These are phyloP conservation scores for Bathelium albidoporum DNA, from an alignment of 495 filamentous ascomycete species.

Conservation along the genomic window DNA sequence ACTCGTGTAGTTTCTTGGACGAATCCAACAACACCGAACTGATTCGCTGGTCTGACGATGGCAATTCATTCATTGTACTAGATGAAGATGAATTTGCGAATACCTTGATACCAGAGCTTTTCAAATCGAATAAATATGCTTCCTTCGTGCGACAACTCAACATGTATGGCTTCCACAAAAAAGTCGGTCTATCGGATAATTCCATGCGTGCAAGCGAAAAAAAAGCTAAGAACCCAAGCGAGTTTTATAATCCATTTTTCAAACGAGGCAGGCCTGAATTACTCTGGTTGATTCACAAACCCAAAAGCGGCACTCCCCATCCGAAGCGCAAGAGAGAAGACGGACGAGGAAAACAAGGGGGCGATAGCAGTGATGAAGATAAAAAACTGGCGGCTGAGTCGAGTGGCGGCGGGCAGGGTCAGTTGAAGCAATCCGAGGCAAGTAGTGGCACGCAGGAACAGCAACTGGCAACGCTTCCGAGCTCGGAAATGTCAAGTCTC, in stretches of 20 bases:
- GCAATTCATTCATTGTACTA: conserved; percentile 90
- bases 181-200: conserved; percentile 91
- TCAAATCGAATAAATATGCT: conserved; percentile 99
- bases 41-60: conserved; percentile 94
- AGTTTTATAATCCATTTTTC: conserved; percentile 96
- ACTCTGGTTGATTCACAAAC: conserved; percentile 96
- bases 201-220: conserved; percentile 95
- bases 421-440: conserved; percentile 6
- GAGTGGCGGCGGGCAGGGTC: conserved; percentile 16
- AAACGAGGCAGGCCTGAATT: conserved; percentile 85
- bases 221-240: conserved; percentile 73
- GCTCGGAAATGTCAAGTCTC: conserved; percentile 66
- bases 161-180: conserved; percentile 99
- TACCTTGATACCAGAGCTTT: conserved; percentile 88
- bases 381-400: conserved; percentile 18
- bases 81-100: conserved; percentile 99
- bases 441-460: conserved; percentile 17
- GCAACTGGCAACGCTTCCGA: conserved; percentile 44
- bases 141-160: conserved; percentile 97
- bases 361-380: conserved; percentile 34
- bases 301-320: conserved; percentile 52
- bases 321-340: conserved; percentile 60
- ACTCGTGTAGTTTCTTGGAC: conserved; percentile 78
- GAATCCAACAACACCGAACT: conserved; percentile 83
- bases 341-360: conserved; percentile 46